Percentiles rank a stretch among this genome's conserved stretches.
phyloP scores from a whole-genome alignment of 768 basidiomycete genomes.

The Lentinula guzmanii region DNA sequence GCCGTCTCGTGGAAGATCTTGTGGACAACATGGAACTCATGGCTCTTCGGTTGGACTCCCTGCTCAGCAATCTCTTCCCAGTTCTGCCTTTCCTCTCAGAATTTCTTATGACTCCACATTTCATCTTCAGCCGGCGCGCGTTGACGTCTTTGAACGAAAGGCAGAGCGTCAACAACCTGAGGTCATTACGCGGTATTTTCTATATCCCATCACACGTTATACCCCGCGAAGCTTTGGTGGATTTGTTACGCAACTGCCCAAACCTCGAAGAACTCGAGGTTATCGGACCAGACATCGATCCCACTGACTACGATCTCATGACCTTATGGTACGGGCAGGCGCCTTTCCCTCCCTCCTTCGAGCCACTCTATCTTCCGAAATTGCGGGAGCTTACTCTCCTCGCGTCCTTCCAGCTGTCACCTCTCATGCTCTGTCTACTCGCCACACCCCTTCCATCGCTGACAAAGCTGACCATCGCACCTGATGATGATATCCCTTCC shows the following conservation, averaged over 20 bases:
- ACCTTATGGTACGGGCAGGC: constrained; percentile 13
- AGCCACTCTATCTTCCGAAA: constrained; percentile 46
- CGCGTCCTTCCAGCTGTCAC: constrained; percentile 56
- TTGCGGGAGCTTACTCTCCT: constrained; percentile 58
- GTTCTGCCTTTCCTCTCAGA: constrained; percentile 57
- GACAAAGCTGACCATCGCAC: constrained; percentile 61
- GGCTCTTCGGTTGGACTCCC: constrained; percentile 51
- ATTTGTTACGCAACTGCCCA: constrained; percentile 46
- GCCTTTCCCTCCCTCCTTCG: constrained; percentile 24
- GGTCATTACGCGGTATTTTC: constrained; percentile 47
- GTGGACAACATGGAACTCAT: constrained; percentile 32
- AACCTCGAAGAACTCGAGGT: constrained; percentile 62
- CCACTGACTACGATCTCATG: constrained; percentile 35
- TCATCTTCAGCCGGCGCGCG: constrained; percentile 56
- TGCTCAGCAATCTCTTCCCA: constrained; percentile 60
- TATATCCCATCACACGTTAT: constrained; percentile 33
- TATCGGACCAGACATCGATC: constrained; percentile 53
- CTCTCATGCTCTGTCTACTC: constrained; percentile 55
- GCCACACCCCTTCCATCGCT: constrained; percentile 57
- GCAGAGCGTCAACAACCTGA: constrained; percentile 44
- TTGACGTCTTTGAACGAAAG: constrained; percentile 45
- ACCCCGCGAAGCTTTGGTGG: constrained; percentile 51
- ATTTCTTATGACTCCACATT: constrained; percentile 48
- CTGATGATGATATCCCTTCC: constrained; percentile 61
- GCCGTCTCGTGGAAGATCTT: background rate